Evolutionary conservation across 208 protist genomes (phyloP).

Genomic region (Acanthamoeba royreba): DNA sequence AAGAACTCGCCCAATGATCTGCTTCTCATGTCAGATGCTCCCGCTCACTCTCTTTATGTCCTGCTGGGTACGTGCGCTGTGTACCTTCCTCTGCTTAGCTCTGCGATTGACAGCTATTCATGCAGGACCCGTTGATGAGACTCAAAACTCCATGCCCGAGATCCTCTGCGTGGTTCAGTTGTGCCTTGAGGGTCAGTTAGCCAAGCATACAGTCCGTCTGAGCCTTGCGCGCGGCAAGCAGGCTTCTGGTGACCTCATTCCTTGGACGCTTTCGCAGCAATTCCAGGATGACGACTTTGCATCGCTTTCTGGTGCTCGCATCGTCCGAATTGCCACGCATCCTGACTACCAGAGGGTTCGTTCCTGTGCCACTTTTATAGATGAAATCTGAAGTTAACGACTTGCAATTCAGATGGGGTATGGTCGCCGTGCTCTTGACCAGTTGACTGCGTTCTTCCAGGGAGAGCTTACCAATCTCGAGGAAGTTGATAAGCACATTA

Average conservation of each 20-base stretch:
- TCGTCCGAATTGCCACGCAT: slow-evolving; percentile 98
- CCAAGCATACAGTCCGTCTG: slow-evolving; percentile 83
- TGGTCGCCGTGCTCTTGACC: slow-evolving; percentile 89
- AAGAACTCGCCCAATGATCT: slow-evolving; percentile 99
- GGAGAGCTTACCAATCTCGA: slow-evolving; percentile 80
- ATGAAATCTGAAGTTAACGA: background rate
- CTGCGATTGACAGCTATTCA: background rate
- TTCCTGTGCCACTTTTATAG: background rate
- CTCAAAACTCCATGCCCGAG: slow-evolving; percentile 86
- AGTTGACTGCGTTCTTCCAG: slow-evolving; percentile 93
- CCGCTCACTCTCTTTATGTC: slow-evolving; percentile 98
- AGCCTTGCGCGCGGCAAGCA: slow-evolving; percentile 88
- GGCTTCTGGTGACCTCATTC: slow-evolving; percentile 98
- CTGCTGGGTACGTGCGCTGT: slow-evolving; percentile 84
- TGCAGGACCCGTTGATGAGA: slow-evolving; percentile 61
- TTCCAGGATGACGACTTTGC: slow-evolving; percentile 93
- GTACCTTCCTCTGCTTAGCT: background rate
- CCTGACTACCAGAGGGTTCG: slow-evolving; percentile 87
- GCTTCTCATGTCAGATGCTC: slow-evolving; percentile 98
- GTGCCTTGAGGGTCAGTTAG: slow-evolving; percentile 94
- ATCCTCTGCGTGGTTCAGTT: slow-evolving; percentile 97
- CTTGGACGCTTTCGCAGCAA: slow-evolving; percentile 97
- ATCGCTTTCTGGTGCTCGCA: slow-evolving; percentile 91
- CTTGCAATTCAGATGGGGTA: slow-evolving; percentile 89
- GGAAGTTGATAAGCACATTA: background rate